Evolutionary conservation across 169 alveolate species (phyloP).

Genomic region (Plasmodium gonderi): DNA sequence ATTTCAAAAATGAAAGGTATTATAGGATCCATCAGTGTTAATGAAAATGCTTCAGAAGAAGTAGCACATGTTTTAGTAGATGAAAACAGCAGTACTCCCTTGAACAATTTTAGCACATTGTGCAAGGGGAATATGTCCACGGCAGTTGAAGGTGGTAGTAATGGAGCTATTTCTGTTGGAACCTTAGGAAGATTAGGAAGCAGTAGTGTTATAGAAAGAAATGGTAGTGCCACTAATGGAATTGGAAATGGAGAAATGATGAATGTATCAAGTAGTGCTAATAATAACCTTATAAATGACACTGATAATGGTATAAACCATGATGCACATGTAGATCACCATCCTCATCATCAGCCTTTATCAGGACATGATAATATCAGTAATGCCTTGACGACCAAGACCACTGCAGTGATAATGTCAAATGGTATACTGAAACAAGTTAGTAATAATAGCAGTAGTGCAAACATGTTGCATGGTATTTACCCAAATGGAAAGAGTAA

Average conservation of each 20-base stretch:
- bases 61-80: neutral
- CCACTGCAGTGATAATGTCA: conserved; percentile 16
- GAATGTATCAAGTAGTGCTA: neutral
- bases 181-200: no score
- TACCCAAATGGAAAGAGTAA: neutral
- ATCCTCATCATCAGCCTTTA: no score
- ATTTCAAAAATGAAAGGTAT: neutral
- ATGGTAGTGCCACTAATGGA: no score
- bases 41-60: neutral
- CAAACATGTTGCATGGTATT: neutral
- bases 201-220: no score
- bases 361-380: neutral
- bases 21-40: neutral
- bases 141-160: no score
- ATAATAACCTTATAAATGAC: neutral
- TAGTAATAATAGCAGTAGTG: neutral
- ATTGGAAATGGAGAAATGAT: no score
- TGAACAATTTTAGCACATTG: no score
- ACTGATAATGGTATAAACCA: neutral
- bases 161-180: no score
- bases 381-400: neutral
- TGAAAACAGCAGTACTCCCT: no score
- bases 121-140: no score
- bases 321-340: neutral
- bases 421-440: neutral